A percentile compares a stretch with the other conserved stretches of the same genome.
phyloP scores from a whole-genome alignment of 202 grass and related monocot genomes.

The Hordeum pubiflorum region DNA sequence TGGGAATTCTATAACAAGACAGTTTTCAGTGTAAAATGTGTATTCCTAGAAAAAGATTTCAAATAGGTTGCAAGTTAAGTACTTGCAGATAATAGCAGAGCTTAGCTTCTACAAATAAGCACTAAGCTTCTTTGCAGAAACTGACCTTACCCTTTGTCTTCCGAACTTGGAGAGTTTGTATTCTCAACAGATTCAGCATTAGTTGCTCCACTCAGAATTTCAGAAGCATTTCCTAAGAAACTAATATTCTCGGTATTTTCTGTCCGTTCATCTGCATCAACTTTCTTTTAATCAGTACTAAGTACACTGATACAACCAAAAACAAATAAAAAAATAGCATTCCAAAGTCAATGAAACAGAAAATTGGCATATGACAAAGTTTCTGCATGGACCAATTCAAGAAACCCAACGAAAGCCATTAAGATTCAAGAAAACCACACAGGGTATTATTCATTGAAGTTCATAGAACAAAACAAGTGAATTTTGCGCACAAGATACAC shows the following conservation, averaged over 20 bases:
- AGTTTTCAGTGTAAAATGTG: background rate
- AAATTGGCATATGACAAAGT: slow-evolving; percentile 12
- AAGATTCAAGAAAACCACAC: slow-evolving; percentile 12
- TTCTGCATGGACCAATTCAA: slow-evolving; percentile 18
- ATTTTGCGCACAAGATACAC: slow-evolving; percentile 2
- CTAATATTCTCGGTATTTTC: slow-evolving; percentile 39
- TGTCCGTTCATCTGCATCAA: slow-evolving; percentile 69
- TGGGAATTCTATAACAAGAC: slow-evolving; percentile 7
- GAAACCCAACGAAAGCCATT: slow-evolving; percentile 1
- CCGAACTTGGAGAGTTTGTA: slow-evolving; percentile 35
- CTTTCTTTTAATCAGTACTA: slow-evolving; percentile 53
- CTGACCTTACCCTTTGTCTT: slow-evolving; percentile 78
- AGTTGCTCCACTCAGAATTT: slow-evolving; percentile 42
- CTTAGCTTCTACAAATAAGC: background rate
- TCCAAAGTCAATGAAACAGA: slow-evolving; percentile 20
- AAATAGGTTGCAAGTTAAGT: background rate
- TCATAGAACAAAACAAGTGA: slow-evolving; percentile 30
- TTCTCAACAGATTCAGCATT: slow-evolving; percentile 30
- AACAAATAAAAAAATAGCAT: background rate
- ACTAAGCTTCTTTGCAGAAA: slow-evolving; percentile 33
- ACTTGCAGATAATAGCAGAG: background rate
- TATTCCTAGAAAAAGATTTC: background rate
- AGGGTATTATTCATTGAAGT: slow-evolving; percentile 25
- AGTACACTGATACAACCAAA: slow-evolving; percentile 26
- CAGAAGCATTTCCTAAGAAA: slow-evolving; percentile 49